phyloP scores from a whole-genome alignment of 2,329 filamentous ascomycete species.

The Dryadomyces quercus-mongolicae region DNA sequence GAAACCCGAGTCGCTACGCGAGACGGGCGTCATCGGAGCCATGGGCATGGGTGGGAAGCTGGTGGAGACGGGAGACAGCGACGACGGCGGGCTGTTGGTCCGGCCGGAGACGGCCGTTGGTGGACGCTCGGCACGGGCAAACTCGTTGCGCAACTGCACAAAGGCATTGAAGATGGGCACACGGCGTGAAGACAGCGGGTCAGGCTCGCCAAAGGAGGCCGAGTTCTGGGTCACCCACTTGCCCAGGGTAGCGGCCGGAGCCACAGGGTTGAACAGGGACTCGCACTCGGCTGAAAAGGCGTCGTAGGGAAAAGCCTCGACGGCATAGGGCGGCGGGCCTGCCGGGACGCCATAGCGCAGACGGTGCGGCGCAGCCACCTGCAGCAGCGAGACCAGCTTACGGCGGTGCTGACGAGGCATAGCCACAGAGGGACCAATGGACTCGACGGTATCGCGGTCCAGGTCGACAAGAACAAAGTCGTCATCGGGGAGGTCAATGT shows the following conservation, averaged over 20 bases:
- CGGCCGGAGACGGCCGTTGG: conserved; percentile 56
- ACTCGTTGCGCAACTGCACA: conserved; percentile 58
- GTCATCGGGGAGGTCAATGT: conserved; percentile 77
- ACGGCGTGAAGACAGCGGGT: conserved; percentile 35
- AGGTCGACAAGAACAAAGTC: conserved; percentile 93
- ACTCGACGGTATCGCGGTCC: conserved; percentile 81
- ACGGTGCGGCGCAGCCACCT: conserved; percentile 82
- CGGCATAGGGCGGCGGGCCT: conserved; percentile 85
- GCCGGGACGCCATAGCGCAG: conserved; percentile 72
- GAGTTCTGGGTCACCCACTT: conserved; percentile 88
- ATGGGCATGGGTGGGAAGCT: conserved; percentile 65
- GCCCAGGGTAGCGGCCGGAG: conserved; percentile 60
- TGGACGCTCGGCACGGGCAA: conserved; percentile 59
- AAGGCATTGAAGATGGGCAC: conserved; percentile 86
- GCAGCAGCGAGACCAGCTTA: conserved; percentile 79
- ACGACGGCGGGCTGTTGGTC: conserved; percentile 46
- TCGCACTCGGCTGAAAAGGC: conserved; percentile 80
- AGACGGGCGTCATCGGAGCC: conserved; percentile 71
- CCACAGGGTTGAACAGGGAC: conserved; percentile 61
- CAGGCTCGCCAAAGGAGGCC: conserved; percentile 65
- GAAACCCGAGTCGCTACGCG: conserved; percentile 83
- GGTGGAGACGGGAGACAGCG: conserved; percentile 64
- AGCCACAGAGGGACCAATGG: conserved; percentile 58
- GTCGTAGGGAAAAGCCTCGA: conserved; percentile 86
- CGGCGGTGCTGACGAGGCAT: conserved; percentile 81